Evolutionary conservation across 164 flowering plant species (phyloP).

Genomic region (Warburgia ugandensis): DNA sequence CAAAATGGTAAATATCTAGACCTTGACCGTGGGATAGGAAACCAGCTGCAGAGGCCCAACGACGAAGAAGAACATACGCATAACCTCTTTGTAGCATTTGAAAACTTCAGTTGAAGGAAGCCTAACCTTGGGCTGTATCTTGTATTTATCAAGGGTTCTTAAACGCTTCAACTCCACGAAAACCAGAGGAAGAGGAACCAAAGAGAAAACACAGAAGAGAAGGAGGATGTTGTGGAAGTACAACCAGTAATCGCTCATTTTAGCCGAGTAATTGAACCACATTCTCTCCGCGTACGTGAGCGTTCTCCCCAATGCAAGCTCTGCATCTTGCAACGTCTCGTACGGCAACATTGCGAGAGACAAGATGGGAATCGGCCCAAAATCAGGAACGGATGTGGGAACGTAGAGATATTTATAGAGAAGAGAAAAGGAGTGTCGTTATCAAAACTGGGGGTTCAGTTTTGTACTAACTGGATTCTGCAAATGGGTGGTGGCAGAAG

Average conservation of each 20-base stretch:
- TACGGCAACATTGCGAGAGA: slow-evolving; percentile 92
- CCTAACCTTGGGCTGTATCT: slow-evolving; percentile 76
- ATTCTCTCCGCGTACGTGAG: slow-evolving; percentile 59
- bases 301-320: slow-evolving; percentile 41
- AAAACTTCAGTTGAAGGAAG: slow-evolving; percentile 30
- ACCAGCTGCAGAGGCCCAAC: slow-evolving; percentile 81
- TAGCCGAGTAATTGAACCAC: slow-evolving; percentile 74
- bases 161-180: slow-evolving; percentile 34
- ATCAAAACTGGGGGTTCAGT: too few species aligned
- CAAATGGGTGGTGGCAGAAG: too few species aligned
- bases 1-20: background rate
- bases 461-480: too few species aligned
- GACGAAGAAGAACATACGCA: slow-evolving; percentile 47
- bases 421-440: too few species aligned
- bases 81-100: slow-evolving; percentile 63
- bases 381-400: too few species aligned
- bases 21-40: slow-evolving; percentile 54
- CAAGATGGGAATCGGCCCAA: too few species aligned
- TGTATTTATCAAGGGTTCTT: slow-evolving; percentile 32
- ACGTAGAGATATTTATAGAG: too few species aligned
- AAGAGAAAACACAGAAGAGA: slow-evolving; percentile 56
- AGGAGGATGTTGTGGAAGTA: slow-evolving; percentile 70
- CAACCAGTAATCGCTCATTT: slow-evolving; percentile 54
- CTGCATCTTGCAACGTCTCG: slow-evolving; percentile 46
- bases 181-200: slow-evolving; percentile 55